Conservation (phyloP, 1,284 basidiomycete genomes). For the Fistulinella cinereoalba region DNA sequence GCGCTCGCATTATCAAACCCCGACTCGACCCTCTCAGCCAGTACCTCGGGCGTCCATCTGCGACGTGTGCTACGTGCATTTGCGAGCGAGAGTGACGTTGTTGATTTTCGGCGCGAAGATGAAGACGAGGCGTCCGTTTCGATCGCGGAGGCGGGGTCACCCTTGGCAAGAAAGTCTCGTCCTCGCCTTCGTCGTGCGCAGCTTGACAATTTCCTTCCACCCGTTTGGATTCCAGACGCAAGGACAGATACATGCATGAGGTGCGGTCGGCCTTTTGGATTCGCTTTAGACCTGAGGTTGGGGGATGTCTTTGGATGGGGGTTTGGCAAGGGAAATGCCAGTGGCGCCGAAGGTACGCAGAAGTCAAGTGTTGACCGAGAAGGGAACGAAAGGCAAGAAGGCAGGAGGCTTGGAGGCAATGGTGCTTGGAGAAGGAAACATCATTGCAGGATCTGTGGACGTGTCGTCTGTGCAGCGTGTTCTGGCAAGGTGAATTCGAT, state of each 20-base stretch:
- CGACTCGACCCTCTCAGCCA: constrained; percentile 77
- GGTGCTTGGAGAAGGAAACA: constrained; percentile 68
- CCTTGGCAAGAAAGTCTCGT: not conserved
- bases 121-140: constrained; percentile 14
- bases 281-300: constrained; percentile 41
- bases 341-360: constrained; percentile 12
- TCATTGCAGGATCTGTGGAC: constrained; percentile 87
- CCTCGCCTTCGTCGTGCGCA: constrained; percentile 23
- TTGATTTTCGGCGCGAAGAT: constrained; percentile 13
- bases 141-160: constrained; percentile 22
- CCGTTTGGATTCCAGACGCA: constrained; percentile 90
- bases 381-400: constrained; percentile 7
- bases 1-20: constrained; percentile 66
- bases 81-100: constrained; percentile 32
- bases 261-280: constrained; percentile 75
- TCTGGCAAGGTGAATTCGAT: constrained; percentile 63
- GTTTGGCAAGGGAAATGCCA: constrained; percentile 12
- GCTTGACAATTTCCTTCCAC: constrained; percentile 85
- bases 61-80: constrained; percentile 70
- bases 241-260: constrained; percentile 81
- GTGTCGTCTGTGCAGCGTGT: constrained; percentile 82
- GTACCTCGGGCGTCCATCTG: constrained; percentile 69
- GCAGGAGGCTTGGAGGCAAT: constrained; percentile 16
- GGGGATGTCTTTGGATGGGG: constrained; percentile 32
- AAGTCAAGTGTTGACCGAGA: constrained; percentile 10